Evolutionary conservation across 176 grass and related monocot genomes (phyloP), one percentile per base, ranked within the genome.

Genomic region (Oryza officinalis): DNA sequence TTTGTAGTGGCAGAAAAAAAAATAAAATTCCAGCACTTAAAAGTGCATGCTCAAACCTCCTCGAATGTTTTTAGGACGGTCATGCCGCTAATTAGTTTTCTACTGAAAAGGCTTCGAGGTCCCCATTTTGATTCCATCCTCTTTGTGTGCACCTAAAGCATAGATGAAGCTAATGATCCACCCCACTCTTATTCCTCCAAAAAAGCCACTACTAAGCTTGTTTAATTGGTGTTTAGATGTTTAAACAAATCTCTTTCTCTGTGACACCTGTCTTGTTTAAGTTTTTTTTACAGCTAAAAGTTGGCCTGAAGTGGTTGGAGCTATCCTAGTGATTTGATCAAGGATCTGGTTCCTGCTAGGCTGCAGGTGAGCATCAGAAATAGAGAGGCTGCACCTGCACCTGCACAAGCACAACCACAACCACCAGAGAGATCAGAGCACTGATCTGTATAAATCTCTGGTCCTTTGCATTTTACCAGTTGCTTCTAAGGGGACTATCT

Each of bases 101-200:
- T 90, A 87, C 13, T 79, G 27, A 73, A 83, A 87, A 90, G 84
- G 46, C 7, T 80, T 33, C 4, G 13, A 79, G 88, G 88, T 80
- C 84, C 88, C 84, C 88, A 69, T 83, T 87, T 90, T 41, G 80
- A 83, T 90, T 90, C 80, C 75, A 83, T 83, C 80, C 74, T 90
- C 79, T 78, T 83, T 86, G 69, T 87, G 84, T 90, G 80, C 40
- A 54, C 17, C 63, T 40, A 87, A 90, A 90, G 88, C 80, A 87
- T 83, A 5, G 49, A 54, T 33, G 88, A 83, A 64, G 80, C 75
- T 87, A 78, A 90, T 90, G 88, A 90, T 90, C 80, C 43, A 64
- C 30, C 57, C 63, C 88, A 90, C 84, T 22, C 17, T 60, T 79
- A 59, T 32, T 68, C 68, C 79, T 61, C 80, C 30, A 28, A 3